These are phyloP conservation scores for Cardamine resedifolia DNA, from an alignment of 345 rosid genomes.

Conservation along the genomic window DNA sequence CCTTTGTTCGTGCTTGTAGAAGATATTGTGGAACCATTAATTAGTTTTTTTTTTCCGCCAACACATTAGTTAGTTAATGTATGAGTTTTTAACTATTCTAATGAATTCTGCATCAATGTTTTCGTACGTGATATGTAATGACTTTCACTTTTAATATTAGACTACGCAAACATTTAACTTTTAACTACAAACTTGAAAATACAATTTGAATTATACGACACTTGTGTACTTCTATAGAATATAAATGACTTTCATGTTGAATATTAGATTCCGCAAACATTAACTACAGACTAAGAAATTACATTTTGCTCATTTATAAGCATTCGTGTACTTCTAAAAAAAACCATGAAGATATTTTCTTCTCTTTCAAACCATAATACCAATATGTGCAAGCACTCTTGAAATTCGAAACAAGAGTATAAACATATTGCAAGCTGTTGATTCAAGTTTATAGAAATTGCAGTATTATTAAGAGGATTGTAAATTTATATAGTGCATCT, in stretches of 20 bases:
- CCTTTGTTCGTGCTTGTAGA: too few relatives aligned
- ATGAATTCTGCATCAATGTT: not conserved
- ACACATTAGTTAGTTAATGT: not conserved
- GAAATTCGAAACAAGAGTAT: too few relatives aligned
- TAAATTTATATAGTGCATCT: not conserved
- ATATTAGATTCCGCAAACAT: not conserved
- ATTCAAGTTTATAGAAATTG: not conserved
- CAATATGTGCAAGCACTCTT: too few relatives aligned
- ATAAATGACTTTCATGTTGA: not conserved
- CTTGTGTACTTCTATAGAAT: not conserved
- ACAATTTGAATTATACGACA: not conserved
- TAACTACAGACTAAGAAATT: too few relatives aligned
- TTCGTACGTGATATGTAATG: not conserved
- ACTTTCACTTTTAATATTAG: not conserved
- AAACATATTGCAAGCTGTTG: too few relatives aligned
- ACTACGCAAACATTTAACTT: not conserved
- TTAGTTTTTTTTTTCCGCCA: too few relatives aligned
- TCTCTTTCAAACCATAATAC: too few relatives aligned
- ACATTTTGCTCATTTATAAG: not conserved
- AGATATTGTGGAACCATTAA: too few relatives aligned
- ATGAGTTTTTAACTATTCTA: not conserved
- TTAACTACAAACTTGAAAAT: not conserved
- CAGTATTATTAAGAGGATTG: not conserved
- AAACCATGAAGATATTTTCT: not conserved
- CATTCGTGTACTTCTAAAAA: not conserved